Conservation (phyloP, 2,329 filamentous ascomycete genomes). For the Trichoderma citrinoviride region DNA sequence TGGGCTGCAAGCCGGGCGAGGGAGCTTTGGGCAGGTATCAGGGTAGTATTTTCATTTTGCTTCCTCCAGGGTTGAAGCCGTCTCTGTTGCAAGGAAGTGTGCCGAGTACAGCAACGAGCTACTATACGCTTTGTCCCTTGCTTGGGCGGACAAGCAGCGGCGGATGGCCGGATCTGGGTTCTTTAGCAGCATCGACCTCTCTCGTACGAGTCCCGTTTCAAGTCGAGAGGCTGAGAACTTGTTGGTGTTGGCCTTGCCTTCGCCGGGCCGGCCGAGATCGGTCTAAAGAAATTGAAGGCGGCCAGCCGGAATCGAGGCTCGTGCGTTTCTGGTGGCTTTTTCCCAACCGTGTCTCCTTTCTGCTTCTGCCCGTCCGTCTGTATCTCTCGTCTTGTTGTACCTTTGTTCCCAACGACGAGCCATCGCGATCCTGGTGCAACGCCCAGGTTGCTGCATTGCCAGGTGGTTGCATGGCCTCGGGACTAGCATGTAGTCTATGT, state of each 20-base stretch:
- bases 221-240: background rate
- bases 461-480: background rate
- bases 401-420: background rate
- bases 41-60: too few species aligned
- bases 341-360: background rate
- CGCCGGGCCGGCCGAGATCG: background rate
- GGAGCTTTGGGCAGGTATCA: background rate
- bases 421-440: background rate
- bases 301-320: background rate
- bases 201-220: background rate
- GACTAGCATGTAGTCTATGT: too few species aligned
- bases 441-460: background rate
- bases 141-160: too few species aligned
- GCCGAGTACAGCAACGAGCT: too few species aligned
- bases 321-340: background rate
- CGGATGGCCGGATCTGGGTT: too few species aligned
- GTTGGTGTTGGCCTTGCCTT: background rate
- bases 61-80: background rate
- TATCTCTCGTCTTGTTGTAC: background rate
- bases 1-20: conserved; percentile 4
- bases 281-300: background rate
- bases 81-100: too few species aligned
- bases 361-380: background rate
- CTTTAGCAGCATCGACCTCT: too few species aligned
- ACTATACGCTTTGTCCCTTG: too few species aligned